Evolutionary conservation across 805 yeast species (phyloP).

Genomic region (Candida palmyrensis): DNA sequence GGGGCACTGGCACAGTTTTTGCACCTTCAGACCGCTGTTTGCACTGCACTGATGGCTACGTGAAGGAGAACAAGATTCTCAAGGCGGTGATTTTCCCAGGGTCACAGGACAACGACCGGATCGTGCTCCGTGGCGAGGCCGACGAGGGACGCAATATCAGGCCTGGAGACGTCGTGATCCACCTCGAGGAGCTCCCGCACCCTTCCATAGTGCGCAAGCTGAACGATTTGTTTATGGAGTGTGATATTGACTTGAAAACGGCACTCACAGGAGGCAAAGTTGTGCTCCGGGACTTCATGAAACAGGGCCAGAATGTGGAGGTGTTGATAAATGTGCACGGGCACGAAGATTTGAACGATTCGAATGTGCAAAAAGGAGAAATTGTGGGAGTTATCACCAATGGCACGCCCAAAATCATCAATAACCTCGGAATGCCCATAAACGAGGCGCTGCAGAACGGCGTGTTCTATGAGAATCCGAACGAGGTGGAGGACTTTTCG

Average conservation of each 20-base stretch:
- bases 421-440: conserved; percentile 62
- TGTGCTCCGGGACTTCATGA: conserved; percentile 24
- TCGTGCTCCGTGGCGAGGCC: conserved; percentile 54
- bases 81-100: conserved; percentile 56
- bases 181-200: conserved; percentile 39
- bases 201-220: conserved; percentile 36
- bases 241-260: conserved; percentile 46
- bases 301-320: conserved; percentile 25
- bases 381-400: conserved; percentile 52
- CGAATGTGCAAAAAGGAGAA: conserved; percentile 29
- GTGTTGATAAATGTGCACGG: conserved; percentile 35
- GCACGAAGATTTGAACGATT: conserved; percentile 8
- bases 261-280: conserved; percentile 56
- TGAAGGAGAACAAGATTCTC: conserved; percentile 45
- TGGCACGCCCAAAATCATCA: conserved; percentile 42
- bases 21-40: conserved; percentile 18
- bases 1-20: conserved; percentile 28
- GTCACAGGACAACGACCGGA: conserved; percentile 44
- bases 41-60: conserved; percentile 36
- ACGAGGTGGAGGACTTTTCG: conserved; percentile 9
- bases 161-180: conserved; percentile 67
- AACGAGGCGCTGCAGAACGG: conserved; percentile 19
- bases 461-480: conserved; percentile 18
- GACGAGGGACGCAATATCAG: conserved; percentile 56
- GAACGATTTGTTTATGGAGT: conserved; percentile 40